Percentiles rank a stretch among this genome's conserved stretches.
Evolutionary conservation across 2,329 filamentous ascomycete genomes (phyloP).

Genomic region (Stagonosporopsis vannaccii): DNA sequence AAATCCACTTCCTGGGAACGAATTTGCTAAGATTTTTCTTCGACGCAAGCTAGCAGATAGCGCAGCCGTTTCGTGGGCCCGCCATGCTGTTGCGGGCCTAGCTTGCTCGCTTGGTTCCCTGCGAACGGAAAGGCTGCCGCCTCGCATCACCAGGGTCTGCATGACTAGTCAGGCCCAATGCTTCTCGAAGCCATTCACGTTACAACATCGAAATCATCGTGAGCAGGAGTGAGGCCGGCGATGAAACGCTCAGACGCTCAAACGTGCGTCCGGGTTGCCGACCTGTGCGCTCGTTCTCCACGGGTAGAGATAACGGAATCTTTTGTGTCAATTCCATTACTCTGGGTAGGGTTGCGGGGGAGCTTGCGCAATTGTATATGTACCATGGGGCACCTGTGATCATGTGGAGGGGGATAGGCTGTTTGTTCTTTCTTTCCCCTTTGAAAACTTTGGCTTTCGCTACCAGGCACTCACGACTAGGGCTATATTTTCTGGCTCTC

Average conservation of each 20-base stretch:
- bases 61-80: neutral
- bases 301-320: conserved; percentile 17
- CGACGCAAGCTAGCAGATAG: conserved; percentile 9
- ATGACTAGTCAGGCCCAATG: conserved; percentile 14
- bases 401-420: conserved; percentile 12
- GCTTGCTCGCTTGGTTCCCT: neutral
- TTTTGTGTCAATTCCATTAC: conserved; percentile 23
- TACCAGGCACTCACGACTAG: neutral
- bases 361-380: conserved; percentile 16
- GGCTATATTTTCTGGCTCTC: neutral
- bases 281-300: conserved; percentile 19
- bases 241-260: conserved; percentile 12
- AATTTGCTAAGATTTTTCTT: conserved; percentile 16
- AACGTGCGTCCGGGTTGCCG: conserved; percentile 6
- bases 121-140: conserved; percentile 8
- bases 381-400: conserved; percentile 17
- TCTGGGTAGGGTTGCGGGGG: conserved; percentile 13
- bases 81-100: neutral
- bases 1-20: conserved; percentile 14
- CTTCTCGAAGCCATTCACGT: conserved; percentile 15
- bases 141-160: conserved; percentile 12
- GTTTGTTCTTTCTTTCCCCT: neutral
- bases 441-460: conserved; percentile 1
- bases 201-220: conserved; percentile 19
- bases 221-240: conserved; percentile 16